These are phyloP conservation scores for Syzygium oleosum DNA, from an alignment of 345 rosid species.

Conservation along the genomic window DNA sequence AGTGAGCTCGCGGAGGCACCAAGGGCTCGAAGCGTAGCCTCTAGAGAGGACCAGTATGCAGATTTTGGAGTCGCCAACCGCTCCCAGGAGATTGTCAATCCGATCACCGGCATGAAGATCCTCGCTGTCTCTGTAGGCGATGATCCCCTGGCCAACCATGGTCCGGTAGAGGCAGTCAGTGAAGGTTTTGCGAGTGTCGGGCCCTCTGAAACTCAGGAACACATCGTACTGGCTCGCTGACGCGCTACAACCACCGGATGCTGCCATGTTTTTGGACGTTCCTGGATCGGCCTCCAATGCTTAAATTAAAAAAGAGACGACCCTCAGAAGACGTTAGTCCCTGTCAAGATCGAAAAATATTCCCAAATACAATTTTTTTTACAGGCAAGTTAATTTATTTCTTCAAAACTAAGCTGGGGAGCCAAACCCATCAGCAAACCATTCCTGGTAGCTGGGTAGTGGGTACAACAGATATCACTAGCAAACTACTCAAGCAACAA, in stretches of 20 bases:
- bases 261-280: not conserved
- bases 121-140: not conserved
- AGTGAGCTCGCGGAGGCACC: not conserved
- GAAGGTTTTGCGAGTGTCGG: not conserved
- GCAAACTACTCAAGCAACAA: no score
- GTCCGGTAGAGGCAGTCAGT: not conserved
- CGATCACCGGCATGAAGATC: not conserved
- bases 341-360: no score
- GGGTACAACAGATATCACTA: no score
- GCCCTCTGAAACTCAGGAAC: not conserved
- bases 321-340: no score
- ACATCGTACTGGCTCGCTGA: not conserved
- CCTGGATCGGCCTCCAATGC: no score
- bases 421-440: no score
- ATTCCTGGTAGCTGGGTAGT: no score
- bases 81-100: not conserved
- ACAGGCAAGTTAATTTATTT: no score
- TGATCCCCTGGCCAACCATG: not conserved
- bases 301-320: no score
- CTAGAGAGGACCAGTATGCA: not conserved
- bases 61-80: rapidly evolving
- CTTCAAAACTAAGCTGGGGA: rapidly evolving
- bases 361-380: no score
- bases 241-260: not conserved
- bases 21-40: not conserved